phyloP scores from a whole-genome alignment of 202 grass and related monocot species.

The Musa balbisiana region DNA sequence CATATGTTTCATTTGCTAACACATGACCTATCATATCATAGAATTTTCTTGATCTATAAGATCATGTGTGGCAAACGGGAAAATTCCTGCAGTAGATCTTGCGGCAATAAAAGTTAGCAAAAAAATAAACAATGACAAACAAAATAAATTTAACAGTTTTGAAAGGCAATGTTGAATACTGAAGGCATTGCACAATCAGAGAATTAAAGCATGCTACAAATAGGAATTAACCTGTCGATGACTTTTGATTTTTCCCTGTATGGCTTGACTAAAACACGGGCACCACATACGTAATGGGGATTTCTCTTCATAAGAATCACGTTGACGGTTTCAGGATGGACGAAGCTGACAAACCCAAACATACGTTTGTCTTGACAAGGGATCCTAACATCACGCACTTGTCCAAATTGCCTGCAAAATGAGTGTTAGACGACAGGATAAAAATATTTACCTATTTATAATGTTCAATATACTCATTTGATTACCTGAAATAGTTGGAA shows the following conservation, averaged over 20 bases:
- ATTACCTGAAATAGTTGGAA: constrained; percentile 50
- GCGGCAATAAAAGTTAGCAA: too few species aligned
- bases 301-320: constrained; percentile 38
- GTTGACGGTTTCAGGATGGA: constrained; percentile 35
- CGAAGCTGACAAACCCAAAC: constrained; percentile 72
- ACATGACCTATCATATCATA: too few species aligned
- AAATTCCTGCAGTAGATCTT: too few species aligned
- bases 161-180: too few species aligned
- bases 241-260: constrained; percentile 39
- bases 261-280: constrained; percentile 24
- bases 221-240: constrained; percentile 22
- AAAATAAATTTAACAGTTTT: too few species aligned
- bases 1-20: too few species aligned
- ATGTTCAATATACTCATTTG: constrained; percentile 5
- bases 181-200: too few species aligned
- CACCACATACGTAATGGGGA: constrained; percentile 46
- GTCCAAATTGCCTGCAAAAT: constrained; percentile 35
- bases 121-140: too few species aligned
- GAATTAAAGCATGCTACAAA: too few species aligned
- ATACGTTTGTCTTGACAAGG: constrained; percentile 20
- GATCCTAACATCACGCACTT: constrained; percentile 37
- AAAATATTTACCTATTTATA: constrained; percentile 7
- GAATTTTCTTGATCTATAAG: too few species aligned
- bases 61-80: too few species aligned
- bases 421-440: background rate